Percentiles rank a stretch among this genome's conserved stretches.
Evolutionary conservation across 257 asterid species (phyloP).

Genomic region (Craterostigma plantagineum): DNA sequence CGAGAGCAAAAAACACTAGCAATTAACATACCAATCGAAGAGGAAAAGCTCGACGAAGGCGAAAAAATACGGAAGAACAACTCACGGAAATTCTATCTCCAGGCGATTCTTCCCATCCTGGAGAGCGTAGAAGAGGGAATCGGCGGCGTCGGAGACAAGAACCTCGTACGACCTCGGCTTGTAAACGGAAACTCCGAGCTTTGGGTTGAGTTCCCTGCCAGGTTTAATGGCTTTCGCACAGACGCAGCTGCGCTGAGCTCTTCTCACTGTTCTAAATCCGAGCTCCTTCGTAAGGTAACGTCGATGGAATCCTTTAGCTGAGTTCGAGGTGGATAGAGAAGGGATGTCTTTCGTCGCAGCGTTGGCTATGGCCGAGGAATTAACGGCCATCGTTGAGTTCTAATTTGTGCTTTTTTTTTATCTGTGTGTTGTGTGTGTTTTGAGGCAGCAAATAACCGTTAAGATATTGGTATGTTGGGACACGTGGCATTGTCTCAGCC

Average conservation of each 20-base stretch:
- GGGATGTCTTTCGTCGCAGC: too few relatives aligned
- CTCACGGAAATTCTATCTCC: conserved; percentile 92
- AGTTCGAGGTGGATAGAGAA: too few relatives aligned
- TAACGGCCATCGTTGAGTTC: too few relatives aligned
- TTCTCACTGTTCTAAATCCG: neutral
- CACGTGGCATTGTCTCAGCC: too few relatives aligned
- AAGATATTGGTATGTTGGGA: too few relatives aligned
- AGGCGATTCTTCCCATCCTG: conserved; percentile 59
- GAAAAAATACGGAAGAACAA: neutral
- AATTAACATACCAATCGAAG: neutral
- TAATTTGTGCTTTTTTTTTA: too few relatives aligned
- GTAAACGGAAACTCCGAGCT: conserved; percentile 73
- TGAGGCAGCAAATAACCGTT: too few relatives aligned
- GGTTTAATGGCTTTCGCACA: conserved; percentile 28
- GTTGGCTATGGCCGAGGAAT: too few relatives aligned
- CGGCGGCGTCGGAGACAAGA: conserved; percentile 76
- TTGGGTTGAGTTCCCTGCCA: conserved; percentile 29
- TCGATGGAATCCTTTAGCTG: too few relatives aligned
- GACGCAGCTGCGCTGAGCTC: conserved; percentile 13
- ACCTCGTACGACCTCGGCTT: conserved; percentile 81
- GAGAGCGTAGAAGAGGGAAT: conserved; percentile 55
- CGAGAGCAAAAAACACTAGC: conserved; percentile 5
- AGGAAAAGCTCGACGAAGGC: neutral
- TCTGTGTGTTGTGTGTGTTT: too few relatives aligned
- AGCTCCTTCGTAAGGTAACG: too few relatives aligned